These are phyloP conservation scores for Scleromitrula shiraiana DNA, from an alignment of 2,329 filamentous ascomycete species.

Conservation along the genomic window DNA sequence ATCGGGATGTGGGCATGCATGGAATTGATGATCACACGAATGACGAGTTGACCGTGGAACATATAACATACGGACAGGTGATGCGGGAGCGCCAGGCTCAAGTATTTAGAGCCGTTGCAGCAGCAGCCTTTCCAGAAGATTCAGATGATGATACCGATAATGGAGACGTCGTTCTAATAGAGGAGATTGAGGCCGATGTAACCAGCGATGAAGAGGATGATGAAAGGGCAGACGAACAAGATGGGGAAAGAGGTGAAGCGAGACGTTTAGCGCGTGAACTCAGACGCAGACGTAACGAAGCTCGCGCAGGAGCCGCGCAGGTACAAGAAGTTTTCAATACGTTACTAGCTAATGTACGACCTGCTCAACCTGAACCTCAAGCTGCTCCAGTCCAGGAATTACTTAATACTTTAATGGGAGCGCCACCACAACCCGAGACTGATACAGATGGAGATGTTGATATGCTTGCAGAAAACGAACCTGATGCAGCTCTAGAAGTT, in stretches of 20 bases:
- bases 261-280: too few relatives aligned
- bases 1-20: constrained; percentile 67
- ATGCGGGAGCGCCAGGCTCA: constrained; percentile 17
- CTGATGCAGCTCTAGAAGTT: constrained; percentile 54
- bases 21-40: constrained; percentile 76
- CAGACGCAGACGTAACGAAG: too few relatives aligned
- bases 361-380: too few relatives aligned
- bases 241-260: too few relatives aligned
- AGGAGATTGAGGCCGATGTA: constrained; percentile 35
- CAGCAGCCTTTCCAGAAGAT: constrained; percentile 17
- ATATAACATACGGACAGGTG: constrained; percentile 15
- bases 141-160: constrained; percentile 14
- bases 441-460: constrained; percentile 38
- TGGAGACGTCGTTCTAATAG: constrained; percentile 40
- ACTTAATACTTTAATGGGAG: constrained; percentile 4
- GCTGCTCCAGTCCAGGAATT: constrained; percentile 26
- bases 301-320: too few relatives aligned
- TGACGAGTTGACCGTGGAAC: constrained; percentile 25
- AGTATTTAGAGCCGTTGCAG: constrained; percentile 16
- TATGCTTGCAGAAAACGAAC: constrained; percentile 37
- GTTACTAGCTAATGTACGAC: too few relatives aligned
- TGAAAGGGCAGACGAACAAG: too few relatives aligned
- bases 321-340: too few relatives aligned
- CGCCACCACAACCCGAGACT: constrained; percentile 24
- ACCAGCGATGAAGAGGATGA: constrained; percentile 29